Conservation (phyloP, 164 flowering plant species). For the Tinospora cordifolia region DNA sequence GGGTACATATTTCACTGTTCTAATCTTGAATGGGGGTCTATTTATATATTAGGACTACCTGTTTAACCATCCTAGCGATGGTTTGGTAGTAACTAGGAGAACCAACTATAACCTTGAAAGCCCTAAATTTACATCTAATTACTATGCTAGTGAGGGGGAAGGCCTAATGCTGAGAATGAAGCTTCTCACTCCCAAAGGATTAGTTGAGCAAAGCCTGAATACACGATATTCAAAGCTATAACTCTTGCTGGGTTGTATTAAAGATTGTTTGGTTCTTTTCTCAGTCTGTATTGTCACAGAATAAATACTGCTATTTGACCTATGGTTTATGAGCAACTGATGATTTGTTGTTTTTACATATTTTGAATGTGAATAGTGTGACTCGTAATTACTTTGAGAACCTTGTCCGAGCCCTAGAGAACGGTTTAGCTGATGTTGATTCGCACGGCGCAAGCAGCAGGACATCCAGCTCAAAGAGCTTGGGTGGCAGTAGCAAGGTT, state of each 20-base stretch:
- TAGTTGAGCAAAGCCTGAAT: too few species aligned
- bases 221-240: background rate
- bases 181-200: too few species aligned
- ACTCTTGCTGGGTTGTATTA: background rate
- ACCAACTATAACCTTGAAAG: too few species aligned
- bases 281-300: background rate
- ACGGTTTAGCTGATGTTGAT: slow-evolving; percentile 74
- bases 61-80: too few species aligned
- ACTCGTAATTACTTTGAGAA: slow-evolving; percentile 82
- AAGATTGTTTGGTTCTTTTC: background rate
- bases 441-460: slow-evolving; percentile 46
- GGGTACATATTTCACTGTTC: too few species aligned
- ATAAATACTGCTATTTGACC: background rate
- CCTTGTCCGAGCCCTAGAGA: slow-evolving; percentile 70
- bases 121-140: too few species aligned
- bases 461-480: slow-evolving; percentile 35
- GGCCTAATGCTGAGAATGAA: too few species aligned
- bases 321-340: background rate
- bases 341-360: background rate
- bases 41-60: too few species aligned
- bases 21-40: too few species aligned
- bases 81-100: too few species aligned
- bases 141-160: too few species aligned
- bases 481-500: slow-evolving; percentile 44
- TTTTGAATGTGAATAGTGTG: slow-evolving; percentile 38